Conservation (phyloP, 2,329 filamentous ascomycete genomes). For the Penicillium sp. region DNA sequence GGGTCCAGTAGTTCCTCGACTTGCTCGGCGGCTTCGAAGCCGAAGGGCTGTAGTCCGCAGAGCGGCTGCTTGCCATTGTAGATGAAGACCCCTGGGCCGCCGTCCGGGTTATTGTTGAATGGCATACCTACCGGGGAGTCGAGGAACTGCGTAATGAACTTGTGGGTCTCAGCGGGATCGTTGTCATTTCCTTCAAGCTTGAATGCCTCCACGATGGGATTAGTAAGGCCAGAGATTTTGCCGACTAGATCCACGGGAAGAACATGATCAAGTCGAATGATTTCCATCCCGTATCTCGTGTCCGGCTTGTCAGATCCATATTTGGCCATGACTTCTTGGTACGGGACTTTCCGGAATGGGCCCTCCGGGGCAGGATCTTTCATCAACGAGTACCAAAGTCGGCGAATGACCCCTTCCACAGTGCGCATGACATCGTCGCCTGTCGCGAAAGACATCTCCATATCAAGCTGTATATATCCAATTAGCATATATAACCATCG, state of each 20-base stretch:
- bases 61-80: constrained; percentile 73
- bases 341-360: constrained; percentile 63
- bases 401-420: constrained; percentile 53
- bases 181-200: constrained; percentile 56
- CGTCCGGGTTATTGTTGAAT: constrained; percentile 68
- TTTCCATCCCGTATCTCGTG: constrained; percentile 69
- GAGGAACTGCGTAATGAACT: constrained; percentile 70
- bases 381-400: constrained; percentile 56
- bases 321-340: constrained; percentile 71
- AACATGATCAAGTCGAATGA: constrained; percentile 64
- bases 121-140: constrained; percentile 59
- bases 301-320: constrained; percentile 96
- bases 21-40: constrained; percentile 66
- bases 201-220: constrained; percentile 74
- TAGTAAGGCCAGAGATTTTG: constrained; percentile 69
- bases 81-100: constrained; percentile 77
- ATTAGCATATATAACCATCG: background rate
- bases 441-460: constrained; percentile 86
- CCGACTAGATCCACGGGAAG: constrained; percentile 64
- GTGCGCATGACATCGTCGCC: constrained; percentile 67
- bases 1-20: constrained; percentile 55
- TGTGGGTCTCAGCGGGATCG: constrained; percentile 54
- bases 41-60: constrained; percentile 73
- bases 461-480: constrained; percentile 64
- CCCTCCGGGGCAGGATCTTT: constrained; percentile 43